Conservation (phyloP, 495 filamentous ascomycete genomes). For the Talaromyces ruber region DNA sequence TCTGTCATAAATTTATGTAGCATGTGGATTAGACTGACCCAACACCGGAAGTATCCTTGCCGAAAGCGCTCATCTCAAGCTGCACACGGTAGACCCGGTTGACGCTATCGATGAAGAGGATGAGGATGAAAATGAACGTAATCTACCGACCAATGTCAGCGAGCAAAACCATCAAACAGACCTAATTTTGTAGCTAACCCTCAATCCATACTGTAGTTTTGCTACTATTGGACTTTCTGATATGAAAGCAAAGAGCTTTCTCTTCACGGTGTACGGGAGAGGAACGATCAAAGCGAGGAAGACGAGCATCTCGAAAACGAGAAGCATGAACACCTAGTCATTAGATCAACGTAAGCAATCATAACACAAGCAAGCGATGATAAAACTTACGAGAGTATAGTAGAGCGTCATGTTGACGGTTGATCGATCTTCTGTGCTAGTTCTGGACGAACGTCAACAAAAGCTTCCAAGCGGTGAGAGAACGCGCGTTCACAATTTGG, state of each 20-base stretch:
- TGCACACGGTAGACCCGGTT: slow-evolving; percentile 98
- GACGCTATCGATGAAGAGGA: slow-evolving; percentile 96
- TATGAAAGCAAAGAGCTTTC: slow-evolving; percentile 87
- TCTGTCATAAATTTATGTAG: slow-evolving; percentile 1
- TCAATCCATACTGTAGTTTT: slow-evolving; percentile 75
- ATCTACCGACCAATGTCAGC: slow-evolving; percentile 49
- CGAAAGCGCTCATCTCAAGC: slow-evolving; percentile 63
- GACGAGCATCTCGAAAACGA: slow-evolving; percentile 87
- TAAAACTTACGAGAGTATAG: slow-evolving; percentile 79
- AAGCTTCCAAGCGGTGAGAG: slow-evolving; percentile 2
- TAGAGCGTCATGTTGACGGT: slow-evolving; percentile 88
- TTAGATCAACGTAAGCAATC: not conserved
- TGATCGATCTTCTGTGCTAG: not conserved
- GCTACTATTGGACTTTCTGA: slow-evolving; percentile 78
- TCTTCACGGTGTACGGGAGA: slow-evolving; percentile 75
- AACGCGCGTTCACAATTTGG: not conserved
- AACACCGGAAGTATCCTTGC: slow-evolving; percentile 36
- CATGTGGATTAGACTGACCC: slow-evolving; percentile 23
- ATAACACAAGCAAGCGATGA: slow-evolving; percentile 2
- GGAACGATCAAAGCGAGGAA: slow-evolving; percentile 91
- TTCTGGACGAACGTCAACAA: not conserved
- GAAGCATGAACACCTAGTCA: slow-evolving; percentile 77
- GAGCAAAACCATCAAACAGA: not conserved
- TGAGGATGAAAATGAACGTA: slow-evolving; percentile 95
- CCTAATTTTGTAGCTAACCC: slow-evolving; percentile 33